Evolutionary conservation across 2,329 filamentous ascomycete genomes (phyloP).

Genomic region (Aschersonia sp.): DNA sequence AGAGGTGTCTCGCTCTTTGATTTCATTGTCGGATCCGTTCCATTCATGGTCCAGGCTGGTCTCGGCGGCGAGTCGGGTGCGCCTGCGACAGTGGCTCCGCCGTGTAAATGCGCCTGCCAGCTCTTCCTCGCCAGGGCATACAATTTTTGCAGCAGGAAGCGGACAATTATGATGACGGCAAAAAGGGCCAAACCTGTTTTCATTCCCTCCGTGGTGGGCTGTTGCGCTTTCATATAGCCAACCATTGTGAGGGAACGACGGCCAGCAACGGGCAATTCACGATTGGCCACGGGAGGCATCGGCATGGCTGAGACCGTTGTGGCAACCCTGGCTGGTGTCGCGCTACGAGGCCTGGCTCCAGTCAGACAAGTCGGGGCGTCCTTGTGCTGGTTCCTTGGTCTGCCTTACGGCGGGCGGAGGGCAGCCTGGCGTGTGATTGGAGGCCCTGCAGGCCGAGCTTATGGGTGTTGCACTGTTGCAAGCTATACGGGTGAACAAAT

Average conservation of each 20-base stretch:
- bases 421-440: background rate
- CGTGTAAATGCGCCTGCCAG: background rate
- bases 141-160: constrained; percentile 12
- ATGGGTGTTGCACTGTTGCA: background rate
- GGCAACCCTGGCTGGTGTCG: background rate
- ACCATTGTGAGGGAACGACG: constrained; percentile 11
- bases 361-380: background rate
- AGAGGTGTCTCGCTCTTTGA: background rate
- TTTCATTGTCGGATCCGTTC: background rate
- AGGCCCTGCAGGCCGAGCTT: background rate
- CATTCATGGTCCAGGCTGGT: background rate
- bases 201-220: constrained; percentile 14
- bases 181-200: constrained; percentile 17
- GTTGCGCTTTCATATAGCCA: constrained; percentile 16
- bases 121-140: constrained; percentile 3
- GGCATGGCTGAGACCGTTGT: constrained; percentile 11
- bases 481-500: background rate
- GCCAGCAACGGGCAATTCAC: constrained; percentile 13
- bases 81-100: background rate
- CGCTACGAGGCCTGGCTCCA: background rate
- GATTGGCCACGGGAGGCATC: constrained; percentile 16
- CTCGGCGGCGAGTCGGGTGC: background rate
- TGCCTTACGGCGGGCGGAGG: background rate
- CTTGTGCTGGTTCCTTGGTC: background rate
- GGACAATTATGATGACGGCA: constrained; percentile 19